phyloP scores from a whole-genome alignment of 2,329 filamentous ascomycete species.

The Cercospora sp. region DNA sequence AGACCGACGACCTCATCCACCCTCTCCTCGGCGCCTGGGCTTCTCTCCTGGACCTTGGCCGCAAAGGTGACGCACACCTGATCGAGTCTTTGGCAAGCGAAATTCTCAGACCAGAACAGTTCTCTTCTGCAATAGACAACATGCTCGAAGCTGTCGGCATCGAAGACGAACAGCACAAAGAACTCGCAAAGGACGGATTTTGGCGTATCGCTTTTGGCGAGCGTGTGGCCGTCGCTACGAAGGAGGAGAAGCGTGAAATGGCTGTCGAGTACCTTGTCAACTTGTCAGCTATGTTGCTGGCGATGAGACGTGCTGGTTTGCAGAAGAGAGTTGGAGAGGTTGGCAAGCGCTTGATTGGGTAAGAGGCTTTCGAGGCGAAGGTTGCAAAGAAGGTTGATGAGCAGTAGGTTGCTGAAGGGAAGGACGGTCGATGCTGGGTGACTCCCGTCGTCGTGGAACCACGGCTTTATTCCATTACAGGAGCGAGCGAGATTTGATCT shows the following conservation, averaged over 20 bases:
- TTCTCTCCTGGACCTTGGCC: background rate
- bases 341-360: background rate
- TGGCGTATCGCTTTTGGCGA: background rate
- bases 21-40: background rate
- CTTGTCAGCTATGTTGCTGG: background rate
- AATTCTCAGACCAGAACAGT: background rate
- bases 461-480: no score
- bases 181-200: constrained; percentile 2
- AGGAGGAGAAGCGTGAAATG: background rate
- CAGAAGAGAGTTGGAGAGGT: background rate
- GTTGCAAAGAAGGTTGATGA: background rate
- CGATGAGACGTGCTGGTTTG: background rate
- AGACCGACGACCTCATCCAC: background rate
- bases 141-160: background rate
- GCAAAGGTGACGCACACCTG: constrained; percentile 4
- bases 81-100: constrained; percentile 1
- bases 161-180: background rate
- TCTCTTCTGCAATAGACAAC: background rate
- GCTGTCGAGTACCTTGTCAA: background rate
- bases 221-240: background rate
- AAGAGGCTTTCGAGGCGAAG: background rate
- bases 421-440: background rate
- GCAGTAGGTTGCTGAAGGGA: background rate
- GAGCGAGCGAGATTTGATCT: no score
- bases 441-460: no score